phyloP scores from a whole-genome alignment of 306 rosid genomes.

The Acacia acuminata region DNA sequence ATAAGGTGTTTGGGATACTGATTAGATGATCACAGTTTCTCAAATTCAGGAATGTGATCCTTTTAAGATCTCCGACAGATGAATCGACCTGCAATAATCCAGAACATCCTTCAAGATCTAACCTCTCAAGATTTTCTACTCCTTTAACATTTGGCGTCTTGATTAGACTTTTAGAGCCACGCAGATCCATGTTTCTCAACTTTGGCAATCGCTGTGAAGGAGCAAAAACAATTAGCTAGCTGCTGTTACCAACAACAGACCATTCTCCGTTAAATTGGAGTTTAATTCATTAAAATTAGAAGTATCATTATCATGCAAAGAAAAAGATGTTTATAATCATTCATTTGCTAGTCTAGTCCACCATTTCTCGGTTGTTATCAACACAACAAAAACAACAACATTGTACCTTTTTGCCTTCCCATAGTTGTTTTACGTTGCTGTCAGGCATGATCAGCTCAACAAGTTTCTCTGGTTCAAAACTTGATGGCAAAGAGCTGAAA shows the following conservation, averaged over 20 bases:
- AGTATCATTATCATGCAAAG: neutral
- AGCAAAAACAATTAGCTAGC: neutral
- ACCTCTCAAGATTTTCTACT: neutral
- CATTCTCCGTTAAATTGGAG: neutral
- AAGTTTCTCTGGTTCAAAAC: conserved; percentile 12
- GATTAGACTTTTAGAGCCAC: neutral
- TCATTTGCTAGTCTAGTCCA: neutral
- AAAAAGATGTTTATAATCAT: neutral
- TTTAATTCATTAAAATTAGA: neutral
- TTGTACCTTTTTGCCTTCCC: conserved; percentile 24
- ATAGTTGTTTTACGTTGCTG: conserved; percentile 13
- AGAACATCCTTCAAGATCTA: conserved; percentile 31
- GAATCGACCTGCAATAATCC: conserved; percentile 2
- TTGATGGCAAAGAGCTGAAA: conserved; percentile 6
- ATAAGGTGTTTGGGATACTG: conserved; percentile 3
- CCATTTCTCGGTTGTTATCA: neutral
- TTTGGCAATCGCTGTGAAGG: neutral
- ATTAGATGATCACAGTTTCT: neutral
- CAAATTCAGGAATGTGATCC: neutral
- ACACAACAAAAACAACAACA: neutral
- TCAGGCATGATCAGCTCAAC: neutral
- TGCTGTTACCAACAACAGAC: neutral
- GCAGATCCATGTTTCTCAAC: conserved; percentile 5
- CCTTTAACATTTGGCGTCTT: conserved; percentile 14
- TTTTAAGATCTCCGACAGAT: conserved; percentile 24